Evolutionary conservation across 1,139 yeast species (phyloP).

Genomic region (Candida neerlandica): DNA sequence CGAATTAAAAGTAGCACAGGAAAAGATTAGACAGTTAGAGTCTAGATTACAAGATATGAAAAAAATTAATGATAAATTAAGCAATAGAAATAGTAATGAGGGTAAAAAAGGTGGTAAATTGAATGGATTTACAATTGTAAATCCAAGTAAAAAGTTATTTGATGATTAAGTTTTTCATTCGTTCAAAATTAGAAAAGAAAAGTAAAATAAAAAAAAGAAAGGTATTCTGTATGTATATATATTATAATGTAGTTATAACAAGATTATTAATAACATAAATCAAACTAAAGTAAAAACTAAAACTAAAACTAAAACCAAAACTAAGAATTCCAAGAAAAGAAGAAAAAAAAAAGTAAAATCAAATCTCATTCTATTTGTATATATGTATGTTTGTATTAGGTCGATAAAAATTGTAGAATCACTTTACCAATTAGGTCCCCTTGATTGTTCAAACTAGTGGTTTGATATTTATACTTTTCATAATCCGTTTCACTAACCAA

Average conservation of each 20-base stretch:
- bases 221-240: background rate
- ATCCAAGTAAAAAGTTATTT: conserved; percentile 38
- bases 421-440: conserved; percentile 37
- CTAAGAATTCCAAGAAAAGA: background rate
- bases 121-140: conserved; percentile 46
- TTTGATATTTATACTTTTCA: conserved; percentile 31
- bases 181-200: background rate
- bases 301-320: background rate
- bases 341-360: background rate
- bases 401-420: conserved; percentile 29
- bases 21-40: conserved; percentile 47
- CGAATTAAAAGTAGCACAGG: conserved; percentile 43
- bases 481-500: conserved; percentile 22
- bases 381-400: background rate
- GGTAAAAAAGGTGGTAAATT: conserved; percentile 36
- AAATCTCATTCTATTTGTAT: conserved; percentile 2
- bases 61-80: conserved; percentile 37
- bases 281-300: background rate
- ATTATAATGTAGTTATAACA: conserved; percentile 6
- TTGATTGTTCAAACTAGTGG: conserved; percentile 36
- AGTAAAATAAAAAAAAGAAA: conserved; percentile 10
- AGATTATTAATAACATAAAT: conserved; percentile 4
- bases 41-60: conserved; percentile 37
- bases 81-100: conserved; percentile 17
- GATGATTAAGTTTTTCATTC: conserved; percentile 18